phyloP scores from a whole-genome alignment of 768 basidiomycete genomes.

The Suillus plorans region DNA sequence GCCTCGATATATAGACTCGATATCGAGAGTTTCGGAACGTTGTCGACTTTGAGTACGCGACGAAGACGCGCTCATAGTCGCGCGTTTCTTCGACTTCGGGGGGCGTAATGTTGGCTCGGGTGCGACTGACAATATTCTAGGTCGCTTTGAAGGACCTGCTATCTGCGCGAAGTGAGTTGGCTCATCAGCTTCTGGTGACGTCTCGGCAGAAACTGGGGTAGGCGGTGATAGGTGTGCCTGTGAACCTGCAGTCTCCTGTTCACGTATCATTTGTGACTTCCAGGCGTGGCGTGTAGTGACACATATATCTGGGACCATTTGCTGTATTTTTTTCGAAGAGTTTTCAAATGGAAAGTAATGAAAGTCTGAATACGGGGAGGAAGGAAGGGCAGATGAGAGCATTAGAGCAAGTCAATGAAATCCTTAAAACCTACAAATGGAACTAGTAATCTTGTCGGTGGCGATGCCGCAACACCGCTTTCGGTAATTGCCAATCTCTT shows the following conservation, averaged over 20 bases:
- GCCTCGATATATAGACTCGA: slow-evolving; percentile 52
- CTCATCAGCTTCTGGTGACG: slow-evolving; percentile 26
- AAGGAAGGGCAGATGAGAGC: slow-evolving; percentile 4
- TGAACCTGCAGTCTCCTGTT: slow-evolving; percentile 10
- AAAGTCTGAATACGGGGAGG: neutral
- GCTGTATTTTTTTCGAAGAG: neutral
- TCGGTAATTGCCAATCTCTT: neutral
- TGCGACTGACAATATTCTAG: neutral
- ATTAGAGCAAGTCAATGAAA: slow-evolving; percentile 5
- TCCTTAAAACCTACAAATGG: slow-evolving; percentile 4
- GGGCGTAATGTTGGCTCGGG: slow-evolving; percentile 9
- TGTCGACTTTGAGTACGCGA: slow-evolving; percentile 48
- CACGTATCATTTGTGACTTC: slow-evolving; percentile 20
- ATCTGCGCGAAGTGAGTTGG: slow-evolving; percentile 14
- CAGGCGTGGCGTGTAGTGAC: slow-evolving; percentile 31
- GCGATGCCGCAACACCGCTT: slow-evolving; percentile 1
- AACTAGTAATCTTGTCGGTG: slow-evolving; percentile 1
- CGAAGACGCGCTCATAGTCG: slow-evolving; percentile 25
- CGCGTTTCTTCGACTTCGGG: slow-evolving; percentile 27
- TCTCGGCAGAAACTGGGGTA: slow-evolving; percentile 11
- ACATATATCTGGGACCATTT: slow-evolving; percentile 18
- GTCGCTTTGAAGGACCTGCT: slow-evolving; percentile 6
- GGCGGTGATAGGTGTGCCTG: neutral
- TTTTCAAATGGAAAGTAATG: neutral
- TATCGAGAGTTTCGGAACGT: slow-evolving; percentile 39